Evolutionary conservation across 257 asterid genomes (phyloP), one percentile per base, ranked within the genome.

Genomic region (Asclepias syriaca): DNA sequence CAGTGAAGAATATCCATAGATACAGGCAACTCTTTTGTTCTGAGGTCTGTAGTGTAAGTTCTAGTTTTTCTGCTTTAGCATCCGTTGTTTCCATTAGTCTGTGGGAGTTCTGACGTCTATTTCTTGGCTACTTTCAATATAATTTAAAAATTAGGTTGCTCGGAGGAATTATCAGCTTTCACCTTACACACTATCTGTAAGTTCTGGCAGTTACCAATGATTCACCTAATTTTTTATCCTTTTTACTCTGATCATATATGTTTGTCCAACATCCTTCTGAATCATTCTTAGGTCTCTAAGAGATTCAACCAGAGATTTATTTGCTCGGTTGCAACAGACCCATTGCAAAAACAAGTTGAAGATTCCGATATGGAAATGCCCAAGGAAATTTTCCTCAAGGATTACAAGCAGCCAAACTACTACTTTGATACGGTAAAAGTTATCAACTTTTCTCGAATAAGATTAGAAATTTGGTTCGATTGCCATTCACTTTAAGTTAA

Each of bases 341-440:
- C 85, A 66, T 57, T 76, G 61, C 69, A 91, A 11, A 88, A 86
- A 78, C 87, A 82, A 86, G 84, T 71, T 22, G 96, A 85, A 80
- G 97, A 93, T 76, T 75, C 87, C 55, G 78, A 49, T 14, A 91
- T 92, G 99, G 96, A 88, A 72, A 39, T 85, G 66, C 98, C 97
- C 74, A 92, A 88, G 79, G 99, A 95, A 87, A 92, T 95, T 34
- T 95, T 88, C 53, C 78, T 95, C 21, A 95, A 92, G 88, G 99
- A 95, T 78, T 92, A 92, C 88, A 90, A 90, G 81, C 91, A 86
- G 78, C 97, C 99, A 24, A 93, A 87, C 73, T 95, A 90, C 81
- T 92, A 80, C 70, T 92, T 95, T 74, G 98, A 95, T 27, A 77
- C 84, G 84, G 98, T 92, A 86, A 53, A 22, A 22, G 65, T 43